Base-by-base conservation (phyloP, 495 filamentous ascomycete species). In the Tuber magnatum region DNA sequence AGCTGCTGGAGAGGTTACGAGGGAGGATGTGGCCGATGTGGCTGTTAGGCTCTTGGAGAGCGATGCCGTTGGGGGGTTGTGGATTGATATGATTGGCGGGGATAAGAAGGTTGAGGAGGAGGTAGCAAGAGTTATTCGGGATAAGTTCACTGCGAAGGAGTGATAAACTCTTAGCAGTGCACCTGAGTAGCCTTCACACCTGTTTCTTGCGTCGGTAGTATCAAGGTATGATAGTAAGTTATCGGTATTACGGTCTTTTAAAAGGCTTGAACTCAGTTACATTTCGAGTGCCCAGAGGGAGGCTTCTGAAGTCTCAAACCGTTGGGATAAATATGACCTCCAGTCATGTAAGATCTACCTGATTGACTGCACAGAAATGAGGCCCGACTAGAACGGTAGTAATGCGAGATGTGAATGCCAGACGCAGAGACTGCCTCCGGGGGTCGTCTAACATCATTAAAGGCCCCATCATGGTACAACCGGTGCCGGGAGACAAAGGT, bases 21-120 rank as follows among this genome's bases (percentile, higher is more conserved):
- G 93, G 71, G 89, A 86, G 77, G 90, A 90, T 83, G 92, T 94
- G 32, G 93, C 92, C 22, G 86, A 87, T 74, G 87, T 92, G 61
- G 88, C 88, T 38, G 91, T 89, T 80, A 80, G 81, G 85, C 84
- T 94, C 82, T 83, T 94, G 75, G 89, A 90, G 44, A 82, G 69
- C 22, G 81, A 76, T 20, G 87, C 86, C 10, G 87, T 88, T 72
- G 88, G 87, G 3, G 88, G 90, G 28, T 85, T 86, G 4, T 91
- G 89, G 89, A 83, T 86, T 81, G 89, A 91, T 85, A 79, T 91
- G 78, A 76, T 90, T 28, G 85, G 85, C 80, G 89, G 89, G 5
- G 88, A 92, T 46, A 87, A 89, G 72, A 83, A 82, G 0, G 85
- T 91, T 69, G 86, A 86, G 35, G 85, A 83, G n/a, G 92, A 90